These are phyloP conservation scores for Aureobasidium sp. DNA, from an alignment of 2,329 filamentous ascomycete genomes.

Conservation along the genomic window DNA sequence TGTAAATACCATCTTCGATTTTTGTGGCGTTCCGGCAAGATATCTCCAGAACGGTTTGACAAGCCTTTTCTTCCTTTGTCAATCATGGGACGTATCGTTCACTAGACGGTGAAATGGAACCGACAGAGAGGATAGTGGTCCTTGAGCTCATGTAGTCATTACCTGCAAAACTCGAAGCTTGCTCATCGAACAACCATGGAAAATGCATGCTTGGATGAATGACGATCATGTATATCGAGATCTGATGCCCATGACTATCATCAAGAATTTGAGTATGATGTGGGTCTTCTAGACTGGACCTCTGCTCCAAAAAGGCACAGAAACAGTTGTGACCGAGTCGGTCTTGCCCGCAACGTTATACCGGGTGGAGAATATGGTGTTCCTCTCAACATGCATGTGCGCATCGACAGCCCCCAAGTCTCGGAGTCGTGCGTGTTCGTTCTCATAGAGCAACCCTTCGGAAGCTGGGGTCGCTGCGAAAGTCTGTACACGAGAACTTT, in stretches of 20 bases:
- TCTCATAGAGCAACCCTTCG: background rate
- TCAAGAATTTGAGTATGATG: background rate
- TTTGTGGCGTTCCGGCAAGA: background rate
- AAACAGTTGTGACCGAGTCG: background rate
- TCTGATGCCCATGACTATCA: background rate
- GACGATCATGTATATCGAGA: background rate
- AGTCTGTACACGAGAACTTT: background rate
- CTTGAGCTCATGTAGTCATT: background rate
- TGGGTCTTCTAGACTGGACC: background rate
- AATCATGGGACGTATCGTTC: background rate
- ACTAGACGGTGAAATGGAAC: background rate
- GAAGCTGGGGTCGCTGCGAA: background rate
- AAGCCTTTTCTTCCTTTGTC: constrained; percentile 8
- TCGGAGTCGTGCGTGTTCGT: background rate
- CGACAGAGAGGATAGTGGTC: background rate
- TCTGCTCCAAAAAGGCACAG: background rate
- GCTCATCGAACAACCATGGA: too few relatives aligned
- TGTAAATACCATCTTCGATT: background rate
- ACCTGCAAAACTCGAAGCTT: too few relatives aligned
- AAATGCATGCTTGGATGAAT: background rate
- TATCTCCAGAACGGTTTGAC: constrained; percentile 1
- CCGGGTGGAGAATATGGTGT: background rate
- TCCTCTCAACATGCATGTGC: background rate
- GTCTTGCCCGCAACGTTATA: constrained; percentile 9
- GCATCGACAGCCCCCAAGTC: too few relatives aligned